Percentiles rank a stretch among this genome's conserved stretches.
These are phyloP conservation scores for Chytriomyces sp. DNA, from an alignment of 192 early-diverging fungal genomes.

Conservation along the genomic window DNA sequence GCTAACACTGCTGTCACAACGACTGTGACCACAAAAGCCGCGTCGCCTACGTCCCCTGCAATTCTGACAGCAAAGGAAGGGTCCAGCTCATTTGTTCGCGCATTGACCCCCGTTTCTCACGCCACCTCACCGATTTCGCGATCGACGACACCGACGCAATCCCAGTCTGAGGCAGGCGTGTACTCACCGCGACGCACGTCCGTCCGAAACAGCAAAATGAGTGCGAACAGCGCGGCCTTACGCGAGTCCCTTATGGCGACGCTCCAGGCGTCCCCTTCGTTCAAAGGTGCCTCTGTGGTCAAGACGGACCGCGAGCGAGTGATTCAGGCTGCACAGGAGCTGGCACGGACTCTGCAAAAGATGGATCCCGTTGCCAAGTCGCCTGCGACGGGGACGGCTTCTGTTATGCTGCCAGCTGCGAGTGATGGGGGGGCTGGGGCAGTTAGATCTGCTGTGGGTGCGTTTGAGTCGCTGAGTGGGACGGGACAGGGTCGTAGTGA, in stretches of 20 bases:
- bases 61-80: not conserved
- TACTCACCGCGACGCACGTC: not conserved
- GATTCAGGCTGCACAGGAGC: not conserved
- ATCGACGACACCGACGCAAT: not conserved
- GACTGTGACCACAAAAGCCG: not conserved
- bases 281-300: not conserved
- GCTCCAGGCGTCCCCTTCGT: slow-evolving; percentile 4
- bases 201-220: slow-evolving; percentile 4
- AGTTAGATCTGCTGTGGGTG: not conserved
- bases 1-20: not conserved
- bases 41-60: not conserved
- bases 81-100: not conserved
- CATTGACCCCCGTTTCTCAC: not conserved
- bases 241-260: slow-evolving; percentile 4
- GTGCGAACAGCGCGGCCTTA: not conserved
- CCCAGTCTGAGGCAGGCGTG: not conserved
- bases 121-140: not conserved
- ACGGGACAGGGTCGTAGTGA: not conserved
- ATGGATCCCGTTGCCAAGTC: slow-evolving; percentile 8
- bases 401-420: not conserved
- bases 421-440: slow-evolving; percentile 5
- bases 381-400: not conserved
- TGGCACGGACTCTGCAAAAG: slow-evolving; percentile 13
- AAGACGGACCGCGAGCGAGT: slow-evolving; percentile 1
- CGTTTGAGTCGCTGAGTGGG: slow-evolving; percentile 5